Base-by-base conservation (phyloP, 2,329 filamentous ascomycete species). In the Bipolaris zeicola region DNA sequence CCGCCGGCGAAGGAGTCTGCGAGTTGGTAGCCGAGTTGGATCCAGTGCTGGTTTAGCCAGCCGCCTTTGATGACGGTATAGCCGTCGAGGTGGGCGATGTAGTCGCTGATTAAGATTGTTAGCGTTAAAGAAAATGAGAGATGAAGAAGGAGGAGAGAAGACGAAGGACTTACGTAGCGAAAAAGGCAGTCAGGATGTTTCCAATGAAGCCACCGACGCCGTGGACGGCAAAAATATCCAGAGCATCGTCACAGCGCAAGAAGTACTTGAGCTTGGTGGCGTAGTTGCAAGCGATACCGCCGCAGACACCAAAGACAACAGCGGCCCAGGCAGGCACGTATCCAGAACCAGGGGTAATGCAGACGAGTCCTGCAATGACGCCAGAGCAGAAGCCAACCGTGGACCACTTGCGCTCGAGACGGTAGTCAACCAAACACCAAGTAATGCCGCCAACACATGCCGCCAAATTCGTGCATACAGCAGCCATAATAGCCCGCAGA, bases 361-460 rank as follows among this genome's bases (percentile, higher is more conserved):
- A 88, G 5, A 96, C 92, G 18, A 96, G 83, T 18, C 92, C 92
- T 33, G 92, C 89, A 67, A 96, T 89, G 22, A 96, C 89, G 61
- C 92, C 92, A 0, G 90, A 95, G 79, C 92, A 96, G 82, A 96
- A 96, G 2, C 92, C 92, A 24, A 96, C 92, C 1, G 91, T 94
- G 0, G 91, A 96, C 89, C 91, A 96, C 80, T 96, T 96, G 69
- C 87, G 85, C 79, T 96, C 92, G 46, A 96, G 83, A 55, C 92
- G 85, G 78, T 96, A 96, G 74, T 96, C 92, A 55, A 96, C 82
- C 20, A 96, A 80, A 74, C 91, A 95, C 92, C 91, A 96, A 34
- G 90, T 95, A 48, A 96, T 87, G 45, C 92, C 92, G 54, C 91
- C 92, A 7, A 92, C 86, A 57, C 89, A 91, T 34, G 92, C 92